Conservation (phyloP, 805 yeast genomes). For the Saturnispora serradocipensis region DNA sequence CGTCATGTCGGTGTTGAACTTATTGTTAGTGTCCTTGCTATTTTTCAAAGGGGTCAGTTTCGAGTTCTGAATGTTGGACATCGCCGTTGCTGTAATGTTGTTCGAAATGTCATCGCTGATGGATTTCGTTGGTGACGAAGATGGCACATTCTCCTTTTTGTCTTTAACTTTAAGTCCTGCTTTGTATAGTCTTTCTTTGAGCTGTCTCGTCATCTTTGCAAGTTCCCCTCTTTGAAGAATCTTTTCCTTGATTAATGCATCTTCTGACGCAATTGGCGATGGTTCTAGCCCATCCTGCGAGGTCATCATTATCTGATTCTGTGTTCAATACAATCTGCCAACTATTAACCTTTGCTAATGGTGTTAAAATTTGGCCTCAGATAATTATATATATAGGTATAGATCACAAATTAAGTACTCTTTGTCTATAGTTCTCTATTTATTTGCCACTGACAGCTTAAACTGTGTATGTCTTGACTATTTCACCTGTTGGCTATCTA, state of each 20-base stretch:
- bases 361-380: background rate
- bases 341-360: background rate
- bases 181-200: slow-evolving; percentile 33
- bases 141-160: slow-evolving; percentile 16
- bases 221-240: slow-evolving; percentile 38
- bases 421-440: background rate
- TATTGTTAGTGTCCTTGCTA: background rate
- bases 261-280: slow-evolving; percentile 23
- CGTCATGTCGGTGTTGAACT: slow-evolving; percentile 5
- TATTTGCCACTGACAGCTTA: background rate
- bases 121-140: slow-evolving; percentile 16
- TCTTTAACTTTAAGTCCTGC: slow-evolving; percentile 32
- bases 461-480: background rate
- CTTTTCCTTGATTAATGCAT: slow-evolving; percentile 32
- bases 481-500: background rate
- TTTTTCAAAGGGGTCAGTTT: slow-evolving; percentile 10
- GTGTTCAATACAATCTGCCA: background rate
- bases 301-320: background rate
- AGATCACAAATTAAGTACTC: background rate
- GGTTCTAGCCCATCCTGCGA: slow-evolving; percentile 1
- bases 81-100: slow-evolving; percentile 15
- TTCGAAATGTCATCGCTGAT: slow-evolving; percentile 11
- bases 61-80: slow-evolving; percentile 13
- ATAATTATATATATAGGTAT: no score
- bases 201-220: slow-evolving; percentile 36